These are phyloP conservation scores for Elsinoe batatas DNA, from an alignment of 2,329 filamentous ascomycete genomes.

Conservation along the genomic window DNA sequence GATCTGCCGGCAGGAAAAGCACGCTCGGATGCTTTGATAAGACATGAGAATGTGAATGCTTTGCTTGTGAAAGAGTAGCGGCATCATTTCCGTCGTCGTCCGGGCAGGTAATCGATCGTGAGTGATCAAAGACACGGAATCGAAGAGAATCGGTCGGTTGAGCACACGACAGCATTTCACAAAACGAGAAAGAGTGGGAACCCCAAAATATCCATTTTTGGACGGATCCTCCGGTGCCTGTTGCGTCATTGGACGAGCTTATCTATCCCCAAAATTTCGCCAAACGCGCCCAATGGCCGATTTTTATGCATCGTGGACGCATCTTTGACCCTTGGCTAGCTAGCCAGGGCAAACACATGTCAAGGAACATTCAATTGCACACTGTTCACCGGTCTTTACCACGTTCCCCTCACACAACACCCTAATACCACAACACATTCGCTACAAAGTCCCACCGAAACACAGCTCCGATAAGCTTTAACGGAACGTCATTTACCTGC, in stretches of 20 bases:
- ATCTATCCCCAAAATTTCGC: conserved; percentile 11
- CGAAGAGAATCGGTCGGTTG: not conserved
- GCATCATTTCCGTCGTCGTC: not conserved
- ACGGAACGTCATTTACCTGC: not conserved
- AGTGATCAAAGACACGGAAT: not conserved
- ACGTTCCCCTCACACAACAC: not conserved
- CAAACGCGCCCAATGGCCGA: not conserved
- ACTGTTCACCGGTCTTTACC: not conserved
- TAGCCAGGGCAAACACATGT: not conserved
- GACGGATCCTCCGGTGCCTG: not conserved
- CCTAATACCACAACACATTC: not conserved
- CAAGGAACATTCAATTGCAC: too few species aligned
- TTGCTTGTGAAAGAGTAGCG: not conserved
- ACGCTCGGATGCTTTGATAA: not conserved
- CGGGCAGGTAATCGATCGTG: too few species aligned
- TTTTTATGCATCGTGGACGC: not conserved
- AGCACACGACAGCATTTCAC: conserved; percentile 1
- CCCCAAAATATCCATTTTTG: conserved; percentile 8
- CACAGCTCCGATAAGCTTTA: not conserved
- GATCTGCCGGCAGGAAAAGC: not conserved
- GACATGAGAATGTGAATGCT: not conserved
- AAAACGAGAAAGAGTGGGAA: not conserved
- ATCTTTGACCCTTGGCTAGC: not conserved
- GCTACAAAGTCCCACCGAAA: not conserved
- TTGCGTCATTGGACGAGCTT: conserved; percentile 7